A percentile compares a stretch with the other conserved stretches of the same genome.
phyloP scores from a whole-genome alignment of 108 stramenopile species.

The Asterionellopsis glacialis region DNA sequence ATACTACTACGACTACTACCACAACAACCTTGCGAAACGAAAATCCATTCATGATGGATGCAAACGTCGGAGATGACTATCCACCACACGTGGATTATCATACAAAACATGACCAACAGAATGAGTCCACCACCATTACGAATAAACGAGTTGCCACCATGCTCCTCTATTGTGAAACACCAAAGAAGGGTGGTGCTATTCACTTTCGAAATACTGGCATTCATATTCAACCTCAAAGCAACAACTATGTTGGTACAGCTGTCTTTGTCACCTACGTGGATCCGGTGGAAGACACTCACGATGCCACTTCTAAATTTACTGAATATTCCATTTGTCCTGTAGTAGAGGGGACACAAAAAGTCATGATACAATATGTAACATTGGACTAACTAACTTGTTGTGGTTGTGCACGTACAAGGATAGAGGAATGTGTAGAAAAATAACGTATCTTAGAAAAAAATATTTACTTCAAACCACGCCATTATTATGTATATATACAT shows the following conservation, averaged over 20 bases:
- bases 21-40: too few relatives aligned
- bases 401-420: too few relatives aligned
- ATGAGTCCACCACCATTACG: too few relatives aligned
- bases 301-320: conserved; percentile 35
- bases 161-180: conserved; percentile 74
- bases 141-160: conserved; percentile 81
- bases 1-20: too few relatives aligned
- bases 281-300: conserved; percentile 27
- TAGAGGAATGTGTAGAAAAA: too few relatives aligned
- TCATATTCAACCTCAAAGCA: conserved; percentile 39
- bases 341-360: conserved; percentile 71
- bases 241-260: conserved; percentile 3
- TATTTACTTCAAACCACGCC: too few relatives aligned
- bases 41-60: conserved; percentile 37
- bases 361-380: conserved; percentile 80
- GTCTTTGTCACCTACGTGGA: conserved; percentile 67
- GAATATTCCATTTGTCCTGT: conserved; percentile 66
- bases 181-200: conserved; percentile 67
- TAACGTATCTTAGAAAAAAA: too few relatives aligned
- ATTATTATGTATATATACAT: too few relatives aligned
- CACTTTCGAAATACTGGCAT: conserved; percentile 65
- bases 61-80: conserved; percentile 80
- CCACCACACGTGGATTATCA: conserved; percentile 44
- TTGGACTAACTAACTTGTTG: too few relatives aligned
- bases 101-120: conserved; percentile 39